A percentile compares a stretch with the other conserved stretches of the same genome.
These are phyloP conservation scores for Torulaspora indica DNA, from an alignment of 805 yeast species.

Conservation along the genomic window DNA sequence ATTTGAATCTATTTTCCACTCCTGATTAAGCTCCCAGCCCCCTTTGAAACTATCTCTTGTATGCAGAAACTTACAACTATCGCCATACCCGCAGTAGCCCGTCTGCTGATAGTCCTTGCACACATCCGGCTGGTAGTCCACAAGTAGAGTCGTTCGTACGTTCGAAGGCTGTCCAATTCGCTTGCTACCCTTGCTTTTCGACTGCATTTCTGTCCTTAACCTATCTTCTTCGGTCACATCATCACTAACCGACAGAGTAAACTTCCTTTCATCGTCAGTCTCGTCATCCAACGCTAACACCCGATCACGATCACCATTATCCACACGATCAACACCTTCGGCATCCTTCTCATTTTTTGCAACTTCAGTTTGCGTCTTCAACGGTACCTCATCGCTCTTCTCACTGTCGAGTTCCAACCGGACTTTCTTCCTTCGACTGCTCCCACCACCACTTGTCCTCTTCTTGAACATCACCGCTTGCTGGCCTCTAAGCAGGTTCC, in stretches of 20 bases:
- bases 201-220: conserved; percentile 13
- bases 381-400: conserved; percentile 1
- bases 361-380: background rate
- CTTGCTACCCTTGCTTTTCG: background rate
- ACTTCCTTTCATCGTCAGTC: conserved; percentile 5
- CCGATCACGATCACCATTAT: background rate
- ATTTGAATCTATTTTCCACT: conserved; percentile 64
- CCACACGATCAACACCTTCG: background rate
- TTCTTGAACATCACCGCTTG: conserved; percentile 27
- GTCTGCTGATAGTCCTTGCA: conserved; percentile 89
- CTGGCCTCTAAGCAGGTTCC: background rate
- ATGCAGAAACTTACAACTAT: conserved; percentile 91
- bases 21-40: conserved; percentile 60
- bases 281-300: background rate
- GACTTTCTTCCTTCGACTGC: conserved; percentile 17
- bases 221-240: conserved; percentile 17
- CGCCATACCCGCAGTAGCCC: conserved; percentile 97
- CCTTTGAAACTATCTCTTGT: conserved; percentile 78
- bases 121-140: conserved; percentile 89
- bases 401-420: conserved; percentile 1
- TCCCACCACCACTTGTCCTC: conserved; percentile 13
- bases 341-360: conserved; percentile 1
- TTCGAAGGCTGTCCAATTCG: conserved; percentile 36
- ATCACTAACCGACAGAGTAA: conserved; percentile 10
- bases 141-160: conserved; percentile 59